phyloP scores from a whole-genome alignment of 257 asterid species.

The Scutellaria baicalensis region DNA sequence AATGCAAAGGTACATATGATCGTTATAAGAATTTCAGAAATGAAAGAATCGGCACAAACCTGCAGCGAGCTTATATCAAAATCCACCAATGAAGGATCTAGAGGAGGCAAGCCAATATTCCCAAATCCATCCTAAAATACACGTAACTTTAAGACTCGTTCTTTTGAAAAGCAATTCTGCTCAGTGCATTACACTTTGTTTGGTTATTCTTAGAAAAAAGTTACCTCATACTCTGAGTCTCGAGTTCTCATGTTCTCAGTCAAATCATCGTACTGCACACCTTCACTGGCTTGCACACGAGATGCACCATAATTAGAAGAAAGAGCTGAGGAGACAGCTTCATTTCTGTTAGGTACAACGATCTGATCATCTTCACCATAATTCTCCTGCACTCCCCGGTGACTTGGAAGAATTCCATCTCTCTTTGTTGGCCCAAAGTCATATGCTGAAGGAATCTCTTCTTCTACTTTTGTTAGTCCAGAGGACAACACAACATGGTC shows the following conservation, averaged over 20 bases:
- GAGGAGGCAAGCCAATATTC: slow-evolving; percentile 47
- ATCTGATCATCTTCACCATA: slow-evolving; percentile 32
- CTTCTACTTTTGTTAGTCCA: slow-evolving; percentile 51
- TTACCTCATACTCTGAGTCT: slow-evolving; percentile 66
- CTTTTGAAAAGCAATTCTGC: neutral
- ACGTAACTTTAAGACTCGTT: slow-evolving; percentile 7
- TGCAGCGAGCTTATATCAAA: slow-evolving; percentile 70
- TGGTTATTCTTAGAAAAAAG: neutral
- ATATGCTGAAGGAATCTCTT: slow-evolving; percentile 48
- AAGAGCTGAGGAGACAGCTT: slow-evolving; percentile 29
- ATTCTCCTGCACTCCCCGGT: slow-evolving; percentile 32
- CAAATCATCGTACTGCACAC: slow-evolving; percentile 40
- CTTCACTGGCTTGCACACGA: slow-evolving; percentile 38
- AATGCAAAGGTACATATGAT: neutral
- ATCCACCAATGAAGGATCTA: slow-evolving; percentile 50
- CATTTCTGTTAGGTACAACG: slow-evolving; percentile 30
- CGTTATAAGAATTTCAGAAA: neutral
- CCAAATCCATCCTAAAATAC: slow-evolving; percentile 47
- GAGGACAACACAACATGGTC: slow-evolving; percentile 61
- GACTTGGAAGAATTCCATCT: slow-evolving; percentile 36
- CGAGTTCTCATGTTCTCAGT: slow-evolving; percentile 43
- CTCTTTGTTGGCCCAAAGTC: slow-evolving; percentile 40
- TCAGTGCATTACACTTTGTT: neutral
- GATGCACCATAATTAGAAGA: slow-evolving; percentile 38
- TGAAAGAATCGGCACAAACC: slow-evolving; percentile 40